Percentiles rank a stretch among this genome's conserved stretches.
phyloP scores from a whole-genome alignment of 768 basidiomycete genomes.

The Rhizopogon vesiculosus region DNA sequence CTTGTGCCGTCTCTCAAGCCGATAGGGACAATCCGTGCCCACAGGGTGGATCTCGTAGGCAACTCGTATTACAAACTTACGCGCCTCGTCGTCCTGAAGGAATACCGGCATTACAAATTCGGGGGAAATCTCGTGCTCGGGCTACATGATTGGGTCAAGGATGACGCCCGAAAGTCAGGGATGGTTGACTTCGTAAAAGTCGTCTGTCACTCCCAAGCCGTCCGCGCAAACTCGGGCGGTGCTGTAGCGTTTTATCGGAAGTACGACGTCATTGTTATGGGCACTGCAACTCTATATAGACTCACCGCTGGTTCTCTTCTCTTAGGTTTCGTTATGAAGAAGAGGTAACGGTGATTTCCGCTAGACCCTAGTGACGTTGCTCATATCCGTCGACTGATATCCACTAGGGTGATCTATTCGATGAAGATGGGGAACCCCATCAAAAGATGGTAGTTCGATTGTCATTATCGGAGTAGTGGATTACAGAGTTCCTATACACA shows the following conservation, averaged over 20 bases:
- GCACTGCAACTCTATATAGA: conserved; percentile 3
- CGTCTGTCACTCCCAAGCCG: conserved; percentile 65
- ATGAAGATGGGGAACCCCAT: conserved; percentile 83
- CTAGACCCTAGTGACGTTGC: conserved; percentile 3
- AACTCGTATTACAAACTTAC: conserved; percentile 61
- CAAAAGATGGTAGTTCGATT: conserved; percentile 72
- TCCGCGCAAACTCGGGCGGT: conserved; percentile 16
- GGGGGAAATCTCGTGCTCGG: conserved; percentile 62
- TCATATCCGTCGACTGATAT: conserved; percentile 11
- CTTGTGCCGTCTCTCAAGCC: conserved; percentile 55
- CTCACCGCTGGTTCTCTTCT: conserved; percentile 9
- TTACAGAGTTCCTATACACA: conserved; percentile 18
- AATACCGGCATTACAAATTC: conserved; percentile 58
- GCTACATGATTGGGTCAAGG: conserved; percentile 55
- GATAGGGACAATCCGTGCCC: conserved; percentile 65
- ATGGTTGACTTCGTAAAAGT: conserved; percentile 34
- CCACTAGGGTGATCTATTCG: conserved; percentile 65
- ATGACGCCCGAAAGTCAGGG: conserved; percentile 28
- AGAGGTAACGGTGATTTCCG: conserved; percentile 42
- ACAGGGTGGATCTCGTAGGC: conserved; percentile 29
- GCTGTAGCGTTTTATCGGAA: conserved; percentile 73
- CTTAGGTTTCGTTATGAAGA: conserved; percentile 63
- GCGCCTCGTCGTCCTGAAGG: conserved; percentile 63
- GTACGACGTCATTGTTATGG: conserved; percentile 33
- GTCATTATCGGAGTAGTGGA: conserved; percentile 32